These are phyloP conservation scores for Linum trigynum DNA, from an alignment of 345 rosid species.

Conservation along the genomic window DNA sequence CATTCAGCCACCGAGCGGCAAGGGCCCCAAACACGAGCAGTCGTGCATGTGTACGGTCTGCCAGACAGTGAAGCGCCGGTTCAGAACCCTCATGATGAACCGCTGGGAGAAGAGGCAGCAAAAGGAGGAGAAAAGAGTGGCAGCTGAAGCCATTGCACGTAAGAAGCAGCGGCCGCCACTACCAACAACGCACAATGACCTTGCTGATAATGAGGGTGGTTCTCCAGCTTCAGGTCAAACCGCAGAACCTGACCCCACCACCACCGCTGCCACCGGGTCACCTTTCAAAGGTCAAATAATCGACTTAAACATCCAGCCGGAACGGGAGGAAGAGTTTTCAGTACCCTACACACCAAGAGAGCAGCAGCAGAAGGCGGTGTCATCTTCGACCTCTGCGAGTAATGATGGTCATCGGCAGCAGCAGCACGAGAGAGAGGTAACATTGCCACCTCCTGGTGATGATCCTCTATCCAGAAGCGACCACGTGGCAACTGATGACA, in stretches of 20 bases:
- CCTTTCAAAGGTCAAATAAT: conserved; percentile 23
- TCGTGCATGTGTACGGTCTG: conserved; percentile 78
- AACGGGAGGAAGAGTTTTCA: conserved; percentile 23
- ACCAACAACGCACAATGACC: conserved; percentile 12
- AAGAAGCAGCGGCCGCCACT: conserved; percentile 22
- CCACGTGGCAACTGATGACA: too few species aligned
- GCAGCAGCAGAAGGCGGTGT: conserved; percentile 22
- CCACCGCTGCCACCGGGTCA: conserved; percentile 25
- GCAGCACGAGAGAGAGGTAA: too few species aligned
- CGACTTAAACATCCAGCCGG: conserved; percentile 49
- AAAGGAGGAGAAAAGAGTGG: conserved; percentile 44
- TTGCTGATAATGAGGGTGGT: conserved; percentile 24
- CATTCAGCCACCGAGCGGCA: conserved; percentile 98
- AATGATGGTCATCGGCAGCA: too few species aligned
- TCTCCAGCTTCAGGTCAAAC: background rate
- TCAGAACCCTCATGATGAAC: conserved; percentile 65
- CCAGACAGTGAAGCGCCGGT: conserved; percentile 87
- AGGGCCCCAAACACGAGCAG: conserved; percentile 65
- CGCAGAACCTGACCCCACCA: conserved; percentile 10
- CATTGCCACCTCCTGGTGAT: too few species aligned
- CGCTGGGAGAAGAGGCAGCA: conserved; percentile 79
- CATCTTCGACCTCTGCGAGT: conserved; percentile 5
- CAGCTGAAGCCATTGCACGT: conserved; percentile 15
- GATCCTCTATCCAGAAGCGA: too few species aligned
- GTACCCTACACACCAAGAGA: background rate